A percentile compares a stretch with the other conserved stretches of the same genome.
Evolutionary conservation across 2,329 filamentous ascomycete genomes (phyloP).

Genomic region (Colletotrichum gloeosporioides): DNA sequence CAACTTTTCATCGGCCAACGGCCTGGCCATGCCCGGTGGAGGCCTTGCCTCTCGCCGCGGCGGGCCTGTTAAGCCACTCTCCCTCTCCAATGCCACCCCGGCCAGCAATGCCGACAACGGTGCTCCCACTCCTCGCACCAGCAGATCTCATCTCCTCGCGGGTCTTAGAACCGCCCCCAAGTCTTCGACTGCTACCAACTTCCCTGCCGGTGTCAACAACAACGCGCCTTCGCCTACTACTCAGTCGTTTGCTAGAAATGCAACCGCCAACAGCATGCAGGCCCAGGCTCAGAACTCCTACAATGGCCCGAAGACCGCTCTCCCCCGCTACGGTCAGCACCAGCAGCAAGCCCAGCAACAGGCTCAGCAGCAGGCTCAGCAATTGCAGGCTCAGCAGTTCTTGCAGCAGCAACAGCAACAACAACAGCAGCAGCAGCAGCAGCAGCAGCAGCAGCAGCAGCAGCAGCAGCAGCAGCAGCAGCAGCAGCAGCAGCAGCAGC

Average conservation of each 20-base stretch:
- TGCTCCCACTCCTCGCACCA: constrained; percentile 85
- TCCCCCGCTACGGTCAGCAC: constrained; percentile 51
- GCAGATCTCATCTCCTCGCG: constrained; percentile 91
- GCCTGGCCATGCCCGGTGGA: constrained; percentile 76
- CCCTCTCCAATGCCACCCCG: constrained; percentile 73
- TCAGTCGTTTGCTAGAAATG: constrained; percentile 49
- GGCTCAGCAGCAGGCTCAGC: constrained; percentile 14
- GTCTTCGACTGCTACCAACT: constrained; percentile 74
- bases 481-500: constrained; percentile 33
- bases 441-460: constrained; percentile 48
- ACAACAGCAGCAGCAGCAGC: constrained; percentile 35
- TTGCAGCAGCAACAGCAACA: constrained; percentile 36
- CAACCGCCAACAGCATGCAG: constrained; percentile 50
- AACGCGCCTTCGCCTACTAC: constrained; percentile 44
- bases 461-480: constrained; percentile 39
- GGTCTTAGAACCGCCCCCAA: constrained; percentile 94
- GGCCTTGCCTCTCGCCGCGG: constrained; percentile 87
- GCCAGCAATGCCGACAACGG: constrained; percentile 71
- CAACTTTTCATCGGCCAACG: constrained; percentile 73
- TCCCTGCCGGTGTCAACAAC: constrained; percentile 68
- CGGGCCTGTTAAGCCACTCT: constrained; percentile 89
- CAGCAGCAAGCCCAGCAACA: constrained; percentile 26
- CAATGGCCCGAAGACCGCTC: constrained; percentile 62
- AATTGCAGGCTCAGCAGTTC: constrained; percentile 19
- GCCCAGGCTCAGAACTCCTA: constrained; percentile 48